Conservation (phyloP, 345 rosid species). For the Brassica rapa region DNA sequence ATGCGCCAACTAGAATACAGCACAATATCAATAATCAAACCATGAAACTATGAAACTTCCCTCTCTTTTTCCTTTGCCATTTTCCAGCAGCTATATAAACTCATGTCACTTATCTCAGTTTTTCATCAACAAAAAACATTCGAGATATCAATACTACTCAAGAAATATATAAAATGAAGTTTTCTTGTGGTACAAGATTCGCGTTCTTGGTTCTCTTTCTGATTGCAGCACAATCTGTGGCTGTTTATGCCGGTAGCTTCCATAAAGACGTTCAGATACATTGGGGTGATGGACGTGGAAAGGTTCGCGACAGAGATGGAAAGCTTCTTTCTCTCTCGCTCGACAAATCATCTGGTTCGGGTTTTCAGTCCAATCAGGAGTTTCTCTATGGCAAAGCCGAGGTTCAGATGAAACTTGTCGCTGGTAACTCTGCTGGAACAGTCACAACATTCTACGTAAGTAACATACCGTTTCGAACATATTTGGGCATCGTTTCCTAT, state of each 20-base stretch:
- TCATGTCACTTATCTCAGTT: background rate
- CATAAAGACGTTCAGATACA: slow-evolving; percentile 38
- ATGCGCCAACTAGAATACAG: slow-evolving; percentile 34
- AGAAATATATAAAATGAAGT: slow-evolving; percentile 13
- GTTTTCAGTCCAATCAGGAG: slow-evolving; percentile 46
- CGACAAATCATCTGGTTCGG: slow-evolving; percentile 48
- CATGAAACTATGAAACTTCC: slow-evolving; percentile 32
- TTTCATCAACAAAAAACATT: slow-evolving; percentile 21
- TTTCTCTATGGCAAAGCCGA: slow-evolving; percentile 45
- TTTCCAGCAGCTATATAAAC: slow-evolving; percentile 28
- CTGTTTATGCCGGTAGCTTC: slow-evolving; percentile 38
- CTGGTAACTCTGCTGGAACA: slow-evolving; percentile 56
- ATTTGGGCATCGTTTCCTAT: background rate
- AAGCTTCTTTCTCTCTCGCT: slow-evolving; percentile 42
- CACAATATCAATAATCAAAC: slow-evolving; percentile 22
- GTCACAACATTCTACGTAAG: slow-evolving; percentile 55
- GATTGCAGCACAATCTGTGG: slow-evolving; percentile 21
- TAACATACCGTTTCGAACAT: background rate
- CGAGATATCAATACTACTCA: background rate
- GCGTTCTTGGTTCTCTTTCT: slow-evolving; percentile 29
- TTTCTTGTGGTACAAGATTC: slow-evolving; percentile 28
- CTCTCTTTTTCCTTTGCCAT: slow-evolving; percentile 16
- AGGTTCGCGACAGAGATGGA: slow-evolving; percentile 27
- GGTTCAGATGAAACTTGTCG: slow-evolving; percentile 51
- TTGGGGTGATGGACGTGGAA: slow-evolving; percentile 40